phyloP scores from a whole-genome alignment of 139 green algal species.

The Nannochloris sp. region DNA sequence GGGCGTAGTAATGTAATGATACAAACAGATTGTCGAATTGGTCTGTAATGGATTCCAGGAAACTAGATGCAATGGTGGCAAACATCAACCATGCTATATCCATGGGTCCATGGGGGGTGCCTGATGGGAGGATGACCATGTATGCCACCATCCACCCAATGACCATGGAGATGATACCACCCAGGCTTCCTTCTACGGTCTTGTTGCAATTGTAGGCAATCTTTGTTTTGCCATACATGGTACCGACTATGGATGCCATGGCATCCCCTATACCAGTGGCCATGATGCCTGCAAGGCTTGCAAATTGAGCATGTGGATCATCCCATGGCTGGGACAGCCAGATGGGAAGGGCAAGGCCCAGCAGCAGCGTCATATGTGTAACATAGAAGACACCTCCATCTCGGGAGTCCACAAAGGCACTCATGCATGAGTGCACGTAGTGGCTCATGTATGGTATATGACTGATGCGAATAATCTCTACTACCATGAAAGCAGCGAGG shows the following conservation, averaged over 20 bases:
- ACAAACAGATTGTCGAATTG: slow-evolving; percentile 80
- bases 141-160: slow-evolving; percentile 29
- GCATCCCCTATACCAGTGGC: slow-evolving; percentile 28
- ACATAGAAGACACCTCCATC: slow-evolving; percentile 53
- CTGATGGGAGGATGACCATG: background rate
- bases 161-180: slow-evolving; percentile 38
- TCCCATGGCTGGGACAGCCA: slow-evolving; percentile 29
- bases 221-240: slow-evolving; percentile 19
- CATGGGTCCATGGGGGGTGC: background rate
- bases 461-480: slow-evolving; percentile 35
- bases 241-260: slow-evolving; percentile 43
- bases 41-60: slow-evolving; percentile 61
- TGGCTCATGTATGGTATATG: slow-evolving; percentile 22
- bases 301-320: slow-evolving; percentile 6
- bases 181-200: slow-evolving; percentile 61
- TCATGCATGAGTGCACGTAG: slow-evolving; percentile 49
- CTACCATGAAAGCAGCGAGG: slow-evolving; percentile 32
- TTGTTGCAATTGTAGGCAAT: slow-evolving; percentile 43
- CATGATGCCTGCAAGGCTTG: slow-evolving; percentile 40
- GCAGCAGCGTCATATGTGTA: slow-evolving; percentile 68
- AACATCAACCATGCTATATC: slow-evolving; percentile 23
- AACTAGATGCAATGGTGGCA: slow-evolving; percentile 36
- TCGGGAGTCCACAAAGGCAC: slow-evolving; percentile 54
- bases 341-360: slow-evolving; percentile 64
- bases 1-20: slow-evolving; percentile 43